Conservation (phyloP, 768 basidiomycete species). For the Wakefieldia striispora region DNA sequence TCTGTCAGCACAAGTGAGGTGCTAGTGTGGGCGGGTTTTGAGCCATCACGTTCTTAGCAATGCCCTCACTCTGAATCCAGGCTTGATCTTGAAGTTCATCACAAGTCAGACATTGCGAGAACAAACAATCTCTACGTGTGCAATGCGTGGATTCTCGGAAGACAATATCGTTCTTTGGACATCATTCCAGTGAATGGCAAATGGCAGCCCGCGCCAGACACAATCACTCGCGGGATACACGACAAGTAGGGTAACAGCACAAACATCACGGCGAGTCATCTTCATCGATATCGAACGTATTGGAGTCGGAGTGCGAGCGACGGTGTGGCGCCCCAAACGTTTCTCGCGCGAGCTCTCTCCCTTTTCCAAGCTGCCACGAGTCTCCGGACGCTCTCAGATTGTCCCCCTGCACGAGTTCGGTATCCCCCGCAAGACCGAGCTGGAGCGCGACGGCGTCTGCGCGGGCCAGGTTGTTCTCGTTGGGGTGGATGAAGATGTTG, state of each 20-base stretch:
- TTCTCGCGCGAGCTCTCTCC: conserved; percentile 48
- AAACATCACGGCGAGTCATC: conserved; percentile 11
- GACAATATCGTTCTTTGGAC: too few species aligned
- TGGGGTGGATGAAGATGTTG: conserved; percentile 61
- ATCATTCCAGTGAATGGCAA: neutral
- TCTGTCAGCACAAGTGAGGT: conserved; percentile 3
- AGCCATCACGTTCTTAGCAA: neutral
- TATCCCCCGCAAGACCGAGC: conserved; percentile 49
- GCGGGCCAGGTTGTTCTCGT: conserved; percentile 60
- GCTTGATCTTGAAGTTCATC: too few species aligned
- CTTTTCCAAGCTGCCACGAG: conserved; percentile 52
- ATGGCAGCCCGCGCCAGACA: neutral
- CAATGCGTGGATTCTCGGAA: too few species aligned
- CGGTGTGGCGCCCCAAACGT: conserved; percentile 33
- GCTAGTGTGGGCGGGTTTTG: neutral
- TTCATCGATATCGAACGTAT: conserved; percentile 12
- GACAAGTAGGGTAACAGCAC: neutral
- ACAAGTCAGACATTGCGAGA: too few species aligned
- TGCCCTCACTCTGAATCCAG: neutral
- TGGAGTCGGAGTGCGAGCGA: conserved; percentile 5
- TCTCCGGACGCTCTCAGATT: conserved; percentile 32
- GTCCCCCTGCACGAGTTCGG: conserved; percentile 45
- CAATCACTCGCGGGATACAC: neutral
- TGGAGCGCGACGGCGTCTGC: conserved; percentile 61
- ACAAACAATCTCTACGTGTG: too few species aligned